These are phyloP conservation scores for Trichophyton schoenleinii DNA, from an alignment of 2,329 filamentous ascomycete genomes.

Conservation along the genomic window DNA sequence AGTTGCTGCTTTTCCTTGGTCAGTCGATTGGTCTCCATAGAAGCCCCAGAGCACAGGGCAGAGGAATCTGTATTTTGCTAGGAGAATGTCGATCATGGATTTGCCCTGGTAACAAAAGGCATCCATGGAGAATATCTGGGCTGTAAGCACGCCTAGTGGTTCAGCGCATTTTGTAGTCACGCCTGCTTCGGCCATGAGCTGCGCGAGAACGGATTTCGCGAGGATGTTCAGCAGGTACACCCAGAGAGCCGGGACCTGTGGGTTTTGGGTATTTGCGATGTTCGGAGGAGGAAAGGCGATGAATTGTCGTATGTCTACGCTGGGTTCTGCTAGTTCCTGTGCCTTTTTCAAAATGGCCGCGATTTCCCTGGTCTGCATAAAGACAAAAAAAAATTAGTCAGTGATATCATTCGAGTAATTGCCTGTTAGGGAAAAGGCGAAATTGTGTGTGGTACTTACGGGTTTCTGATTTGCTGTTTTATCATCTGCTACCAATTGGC, in stretches of 20 bases:
- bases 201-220: conserved; percentile 58
- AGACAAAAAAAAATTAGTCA: neutral
- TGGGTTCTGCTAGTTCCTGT: conserved; percentile 41
- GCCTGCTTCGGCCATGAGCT: conserved; percentile 55
- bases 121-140: conserved; percentile 59
- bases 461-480: conserved; percentile 49
- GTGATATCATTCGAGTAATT: too few relatives aligned
- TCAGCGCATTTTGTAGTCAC: conserved; percentile 56
- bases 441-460: conserved; percentile 29
- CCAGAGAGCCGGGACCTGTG: conserved; percentile 50
- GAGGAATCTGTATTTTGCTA: conserved; percentile 68
- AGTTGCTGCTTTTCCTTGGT: conserved; percentile 51
- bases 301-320: conserved; percentile 45
- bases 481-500: conserved; percentile 54
- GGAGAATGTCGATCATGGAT: conserved; percentile 67
- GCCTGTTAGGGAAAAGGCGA: too few relatives aligned
- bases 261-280: conserved; percentile 29
- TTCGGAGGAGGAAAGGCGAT: conserved; percentile 34
- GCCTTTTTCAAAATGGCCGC: conserved; percentile 42
- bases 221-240: conserved; percentile 68
- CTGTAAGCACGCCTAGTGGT: conserved; percentile 64
- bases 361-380: conserved; percentile 37
- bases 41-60: conserved; percentile 83
- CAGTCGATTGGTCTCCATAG: conserved; percentile 60
- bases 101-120: conserved; percentile 55